phyloP scores from a whole-genome alignment of 2,329 filamentous ascomycete species.

The Eutypa lata region DNA sequence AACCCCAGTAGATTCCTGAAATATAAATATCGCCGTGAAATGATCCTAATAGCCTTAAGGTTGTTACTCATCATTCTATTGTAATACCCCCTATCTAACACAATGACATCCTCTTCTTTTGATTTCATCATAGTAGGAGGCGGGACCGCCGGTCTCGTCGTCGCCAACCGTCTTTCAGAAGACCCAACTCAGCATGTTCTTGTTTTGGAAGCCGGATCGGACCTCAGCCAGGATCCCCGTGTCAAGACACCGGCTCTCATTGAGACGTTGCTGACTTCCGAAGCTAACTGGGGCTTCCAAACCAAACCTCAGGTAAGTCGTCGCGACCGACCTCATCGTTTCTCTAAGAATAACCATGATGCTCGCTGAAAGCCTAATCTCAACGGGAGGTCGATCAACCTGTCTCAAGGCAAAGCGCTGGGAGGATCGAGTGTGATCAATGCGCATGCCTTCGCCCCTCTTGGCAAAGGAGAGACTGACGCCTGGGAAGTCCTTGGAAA shows the following conservation, averaged over 20 bases:
- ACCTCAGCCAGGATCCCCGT: background rate
- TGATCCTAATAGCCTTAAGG: too few relatives aligned
- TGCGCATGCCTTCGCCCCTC: slow-evolving; percentile 14
- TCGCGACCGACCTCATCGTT: background rate
- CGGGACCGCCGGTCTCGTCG: too few relatives aligned
- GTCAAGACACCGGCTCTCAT: background rate
- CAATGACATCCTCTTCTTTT: too few relatives aligned
- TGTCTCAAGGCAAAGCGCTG: slow-evolving; percentile 17
- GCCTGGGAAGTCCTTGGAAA: slow-evolving; percentile 17
- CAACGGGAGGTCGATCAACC: slow-evolving; percentile 7
- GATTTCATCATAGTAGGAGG: too few relatives aligned
- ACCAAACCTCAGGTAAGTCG: background rate
- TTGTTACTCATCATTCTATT: too few relatives aligned
- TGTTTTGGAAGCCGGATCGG: too few relatives aligned
- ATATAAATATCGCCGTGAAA: too few relatives aligned
- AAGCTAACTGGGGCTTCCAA: background rate
- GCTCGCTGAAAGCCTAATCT: slow-evolving; percentile 7
- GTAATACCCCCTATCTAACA: too few relatives aligned
- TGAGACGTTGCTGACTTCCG: background rate
- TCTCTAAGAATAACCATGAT: background rate
- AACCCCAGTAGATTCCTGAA: too few relatives aligned
- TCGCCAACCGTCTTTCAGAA: too few relatives aligned
- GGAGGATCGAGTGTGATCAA: slow-evolving; percentile 20
- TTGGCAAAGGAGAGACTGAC: slow-evolving; percentile 8
- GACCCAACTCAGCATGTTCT: too few relatives aligned